These are phyloP conservation scores for Aspergillus sp. DNA, from an alignment of 2,329 filamentous ascomycete genomes.

Conservation along the genomic window DNA sequence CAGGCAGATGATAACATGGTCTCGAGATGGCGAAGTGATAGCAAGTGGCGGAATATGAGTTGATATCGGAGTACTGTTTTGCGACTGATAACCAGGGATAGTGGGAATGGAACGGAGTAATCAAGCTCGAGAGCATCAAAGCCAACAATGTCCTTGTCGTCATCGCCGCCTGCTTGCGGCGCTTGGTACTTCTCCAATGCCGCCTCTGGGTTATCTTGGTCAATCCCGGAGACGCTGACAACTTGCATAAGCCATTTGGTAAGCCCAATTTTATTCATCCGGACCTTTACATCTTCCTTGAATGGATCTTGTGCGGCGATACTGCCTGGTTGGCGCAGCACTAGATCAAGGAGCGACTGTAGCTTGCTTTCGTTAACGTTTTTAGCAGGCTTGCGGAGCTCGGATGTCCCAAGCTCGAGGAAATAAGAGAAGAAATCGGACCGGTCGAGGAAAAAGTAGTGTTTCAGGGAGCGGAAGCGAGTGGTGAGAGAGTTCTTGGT, in stretches of 20 bases:
- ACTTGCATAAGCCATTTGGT: slow-evolving; percentile 94
- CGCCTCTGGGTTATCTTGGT: slow-evolving; percentile 69
- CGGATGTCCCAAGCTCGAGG: slow-evolving; percentile 83
- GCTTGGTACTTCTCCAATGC: slow-evolving; percentile 71
- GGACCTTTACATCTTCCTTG: slow-evolving; percentile 96
- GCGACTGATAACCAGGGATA: slow-evolving; percentile 91
- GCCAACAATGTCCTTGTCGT: slow-evolving; percentile 81
- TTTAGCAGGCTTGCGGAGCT: slow-evolving; percentile 85
- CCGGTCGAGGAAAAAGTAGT: slow-evolving; percentile 98
- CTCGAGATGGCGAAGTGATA: slow-evolving; percentile 87
- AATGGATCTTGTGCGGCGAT: slow-evolving; percentile 93
- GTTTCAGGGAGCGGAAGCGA: slow-evolving; percentile 85
- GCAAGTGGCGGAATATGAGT: slow-evolving; percentile 87
- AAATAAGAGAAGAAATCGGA: slow-evolving; percentile 99
- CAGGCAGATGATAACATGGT: slow-evolving; percentile 82
- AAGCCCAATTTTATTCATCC: slow-evolving; percentile 92
- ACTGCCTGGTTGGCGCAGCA: slow-evolving; percentile 92
- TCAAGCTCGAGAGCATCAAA: slow-evolving; percentile 93
- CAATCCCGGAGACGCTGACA: slow-evolving; percentile 93
- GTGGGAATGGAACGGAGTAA: slow-evolving; percentile 89
- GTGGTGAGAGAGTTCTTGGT: slow-evolving; percentile 90
- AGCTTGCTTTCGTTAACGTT: slow-evolving; percentile 89
- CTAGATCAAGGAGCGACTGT: slow-evolving; percentile 91
- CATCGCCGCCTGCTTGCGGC: slow-evolving; percentile 64
- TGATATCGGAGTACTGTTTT: slow-evolving; percentile 98